A percentile compares a stretch with the other conserved stretches of the same genome.
Evolutionary conservation across 2,329 filamentous ascomycete species (phyloP).

Genomic region (Pleomassaria siparia): DNA sequence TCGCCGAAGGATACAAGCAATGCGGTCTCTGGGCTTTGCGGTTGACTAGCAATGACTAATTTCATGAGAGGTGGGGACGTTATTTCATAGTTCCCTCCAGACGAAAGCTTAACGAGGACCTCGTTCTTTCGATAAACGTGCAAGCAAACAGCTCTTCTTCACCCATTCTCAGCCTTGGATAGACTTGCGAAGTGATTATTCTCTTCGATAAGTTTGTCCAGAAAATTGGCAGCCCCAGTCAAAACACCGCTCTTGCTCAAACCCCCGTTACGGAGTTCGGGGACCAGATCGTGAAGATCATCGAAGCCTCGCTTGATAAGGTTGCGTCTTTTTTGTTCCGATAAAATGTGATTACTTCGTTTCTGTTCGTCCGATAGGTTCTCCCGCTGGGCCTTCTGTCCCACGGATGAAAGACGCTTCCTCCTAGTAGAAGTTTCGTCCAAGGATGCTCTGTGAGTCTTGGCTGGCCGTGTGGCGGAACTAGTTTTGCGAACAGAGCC

Average conservation of each 20-base stretch:
- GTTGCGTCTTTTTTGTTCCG: slow-evolving; percentile 82
- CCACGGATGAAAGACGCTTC: slow-evolving; percentile 25
- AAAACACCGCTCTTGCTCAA: slow-evolving; percentile 84
- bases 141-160: neutral
- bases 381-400: slow-evolving; percentile 45
- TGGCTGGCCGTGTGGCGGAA: slow-evolving; percentile 16
- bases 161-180: neutral
- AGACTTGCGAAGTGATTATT: slow-evolving; percentile 49
- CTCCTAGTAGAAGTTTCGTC: slow-evolving; percentile 27
- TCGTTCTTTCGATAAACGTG: too few species aligned
- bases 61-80: too few species aligned
- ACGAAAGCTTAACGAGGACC: too few species aligned
- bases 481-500: slow-evolving; percentile 19
- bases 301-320: slow-evolving; percentile 82
- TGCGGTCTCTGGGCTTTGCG: too few species aligned
- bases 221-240: slow-evolving; percentile 72
- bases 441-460: slow-evolving; percentile 23
- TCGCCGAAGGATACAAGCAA: too few species aligned
- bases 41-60: too few species aligned
- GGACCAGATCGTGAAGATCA: slow-evolving; percentile 75
- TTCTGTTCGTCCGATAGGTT: slow-evolving; percentile 78
- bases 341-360: slow-evolving; percentile 81
- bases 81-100: too few species aligned
- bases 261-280: slow-evolving; percentile 70
- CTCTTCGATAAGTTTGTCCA: slow-evolving; percentile 70